phyloP scores from a whole-genome alignment of 352 stramenopile species.

The Globisporangium acanthophoron region DNA sequence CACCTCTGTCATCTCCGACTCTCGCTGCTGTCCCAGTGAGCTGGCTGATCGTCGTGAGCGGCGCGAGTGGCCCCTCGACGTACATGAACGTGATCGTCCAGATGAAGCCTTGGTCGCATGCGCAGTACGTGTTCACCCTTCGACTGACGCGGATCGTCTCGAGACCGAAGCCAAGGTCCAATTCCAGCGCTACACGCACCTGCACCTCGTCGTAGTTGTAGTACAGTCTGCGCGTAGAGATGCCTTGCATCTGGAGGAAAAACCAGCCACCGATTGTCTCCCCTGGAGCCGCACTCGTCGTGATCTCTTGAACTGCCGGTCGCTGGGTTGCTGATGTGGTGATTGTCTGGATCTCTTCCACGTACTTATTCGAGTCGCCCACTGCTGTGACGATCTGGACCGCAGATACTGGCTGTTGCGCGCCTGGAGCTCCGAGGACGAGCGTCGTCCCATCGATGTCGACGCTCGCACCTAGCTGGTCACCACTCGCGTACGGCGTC shows the following conservation, averaged over 20 bases:
- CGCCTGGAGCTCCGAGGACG: slow-evolving; percentile 56
- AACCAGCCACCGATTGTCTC: slow-evolving; percentile 75
- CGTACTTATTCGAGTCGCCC: slow-evolving; percentile 38
- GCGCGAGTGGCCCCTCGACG: slow-evolving; percentile 45
- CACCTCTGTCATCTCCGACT: slow-evolving; percentile 53
- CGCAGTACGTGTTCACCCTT: slow-evolving; percentile 62
- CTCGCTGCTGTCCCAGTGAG: slow-evolving; percentile 48
- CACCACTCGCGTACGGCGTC: slow-evolving; percentile 43
- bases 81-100: slow-evolving; percentile 81
- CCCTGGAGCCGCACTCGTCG: slow-evolving; percentile 52
- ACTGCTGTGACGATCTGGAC: slow-evolving; percentile 66
- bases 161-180: slow-evolving; percentile 65
- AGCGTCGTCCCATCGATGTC: slow-evolving; percentile 64
- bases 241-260: slow-evolving; percentile 42
- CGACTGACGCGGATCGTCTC: slow-evolving; percentile 56
- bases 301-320: slow-evolving; percentile 65
- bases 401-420: slow-evolving; percentile 49
- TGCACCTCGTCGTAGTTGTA: slow-evolving; percentile 68
- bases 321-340: slow-evolving; percentile 44
- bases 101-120: slow-evolving; percentile 58
- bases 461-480: slow-evolving; percentile 56
- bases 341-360: slow-evolving; percentile 73
- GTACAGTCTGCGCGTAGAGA: slow-evolving; percentile 51
- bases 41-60: slow-evolving; percentile 34
- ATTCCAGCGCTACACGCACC: slow-evolving; percentile 59